These are phyloP conservation scores for Pseudovirgaria hyperparasitica DNA, from an alignment of 2,329 filamentous ascomycete species.

Conservation along the genomic window DNA sequence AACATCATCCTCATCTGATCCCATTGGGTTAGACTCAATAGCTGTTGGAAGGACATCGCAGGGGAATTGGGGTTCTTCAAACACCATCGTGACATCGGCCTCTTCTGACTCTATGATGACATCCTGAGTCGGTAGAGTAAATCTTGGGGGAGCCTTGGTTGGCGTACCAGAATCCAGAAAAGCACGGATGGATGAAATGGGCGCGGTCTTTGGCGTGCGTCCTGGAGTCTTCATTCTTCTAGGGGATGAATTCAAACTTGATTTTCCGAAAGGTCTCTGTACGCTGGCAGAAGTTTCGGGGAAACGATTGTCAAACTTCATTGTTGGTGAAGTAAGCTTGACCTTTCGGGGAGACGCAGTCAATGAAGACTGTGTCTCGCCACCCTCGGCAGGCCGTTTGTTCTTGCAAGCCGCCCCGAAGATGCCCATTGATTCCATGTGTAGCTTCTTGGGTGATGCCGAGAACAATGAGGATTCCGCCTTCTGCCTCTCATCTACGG, in stretches of 20 bases:
- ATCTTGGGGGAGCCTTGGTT: background rate
- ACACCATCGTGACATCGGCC: slow-evolving; percentile 1
- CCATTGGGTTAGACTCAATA: background rate
- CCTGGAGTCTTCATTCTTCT: background rate
- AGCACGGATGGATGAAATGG: background rate
- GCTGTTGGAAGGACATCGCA: background rate
- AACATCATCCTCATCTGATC: background rate
- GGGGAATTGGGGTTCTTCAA: slow-evolving; percentile 2
- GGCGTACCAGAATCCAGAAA: background rate
- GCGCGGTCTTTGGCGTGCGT: background rate
- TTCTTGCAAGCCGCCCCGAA: background rate
- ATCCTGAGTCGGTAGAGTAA: background rate
- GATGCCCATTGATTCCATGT: slow-evolving; percentile 1
- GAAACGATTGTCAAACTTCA: background rate
- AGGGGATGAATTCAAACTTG: background rate
- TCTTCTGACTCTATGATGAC: slow-evolving; percentile 1
- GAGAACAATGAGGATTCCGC: slow-evolving; percentile 4
- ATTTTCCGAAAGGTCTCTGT: background rate
- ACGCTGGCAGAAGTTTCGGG: too few species aligned
- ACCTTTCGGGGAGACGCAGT: background rate
- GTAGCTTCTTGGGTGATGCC: slow-evolving; percentile 4
- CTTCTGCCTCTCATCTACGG: background rate
- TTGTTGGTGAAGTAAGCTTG: background rate
- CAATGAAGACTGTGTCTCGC: background rate
- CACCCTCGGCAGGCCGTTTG: background rate